phyloP scores from a whole-genome alignment of 2,329 filamentous ascomycete genomes.

The Colletotrichum sp. region DNA sequence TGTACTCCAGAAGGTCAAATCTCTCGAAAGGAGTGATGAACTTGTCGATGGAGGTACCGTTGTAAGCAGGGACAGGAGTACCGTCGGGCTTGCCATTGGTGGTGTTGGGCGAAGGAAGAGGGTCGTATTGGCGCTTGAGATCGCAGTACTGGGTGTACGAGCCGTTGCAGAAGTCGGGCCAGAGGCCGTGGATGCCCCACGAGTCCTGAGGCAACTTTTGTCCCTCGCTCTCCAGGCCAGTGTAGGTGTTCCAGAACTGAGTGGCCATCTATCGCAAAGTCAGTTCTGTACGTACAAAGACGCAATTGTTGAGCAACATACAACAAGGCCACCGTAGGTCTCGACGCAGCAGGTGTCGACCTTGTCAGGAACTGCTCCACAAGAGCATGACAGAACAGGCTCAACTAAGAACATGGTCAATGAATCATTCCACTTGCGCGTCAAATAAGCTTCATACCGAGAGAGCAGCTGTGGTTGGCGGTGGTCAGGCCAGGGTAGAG shows the following conservation, averaged over 20 bases:
- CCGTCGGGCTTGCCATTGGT: slow-evolving; percentile 61
- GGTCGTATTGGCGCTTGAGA: slow-evolving; percentile 68
- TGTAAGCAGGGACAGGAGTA: slow-evolving; percentile 61
- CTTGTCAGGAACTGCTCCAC: slow-evolving; percentile 42
- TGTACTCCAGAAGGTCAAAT: slow-evolving; percentile 66
- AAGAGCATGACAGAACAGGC: slow-evolving; percentile 53
- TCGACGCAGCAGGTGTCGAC: slow-evolving; percentile 70
- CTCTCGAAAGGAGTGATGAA: slow-evolving; percentile 65
- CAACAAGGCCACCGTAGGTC: slow-evolving; percentile 67
- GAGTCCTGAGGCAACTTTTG: slow-evolving; percentile 62
- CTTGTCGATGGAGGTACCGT: slow-evolving; percentile 59
- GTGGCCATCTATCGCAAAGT: slow-evolving; percentile 50
- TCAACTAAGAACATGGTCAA: slow-evolving; percentile 25
- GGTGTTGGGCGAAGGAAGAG: slow-evolving; percentile 65
- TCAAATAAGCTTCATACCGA: slow-evolving; percentile 38
- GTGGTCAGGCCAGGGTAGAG: slow-evolving; percentile 50
- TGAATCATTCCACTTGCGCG: not conserved
- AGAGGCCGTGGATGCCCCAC: slow-evolving; percentile 67
- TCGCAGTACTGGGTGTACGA: slow-evolving; percentile 74
- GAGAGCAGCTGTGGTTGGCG: slow-evolving; percentile 61
- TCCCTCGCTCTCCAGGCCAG: slow-evolving; percentile 60
- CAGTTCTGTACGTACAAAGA: not conserved
- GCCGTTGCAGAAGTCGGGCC: slow-evolving; percentile 57
- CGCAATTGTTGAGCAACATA: slow-evolving; percentile 25
- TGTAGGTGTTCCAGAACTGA: slow-evolving; percentile 71